Evolutionary conservation across 2,329 filamentous ascomycete genomes (phyloP), one percentile per base, ranked within the genome.

Genomic region (Chrysoporthe puriensis): DNA sequence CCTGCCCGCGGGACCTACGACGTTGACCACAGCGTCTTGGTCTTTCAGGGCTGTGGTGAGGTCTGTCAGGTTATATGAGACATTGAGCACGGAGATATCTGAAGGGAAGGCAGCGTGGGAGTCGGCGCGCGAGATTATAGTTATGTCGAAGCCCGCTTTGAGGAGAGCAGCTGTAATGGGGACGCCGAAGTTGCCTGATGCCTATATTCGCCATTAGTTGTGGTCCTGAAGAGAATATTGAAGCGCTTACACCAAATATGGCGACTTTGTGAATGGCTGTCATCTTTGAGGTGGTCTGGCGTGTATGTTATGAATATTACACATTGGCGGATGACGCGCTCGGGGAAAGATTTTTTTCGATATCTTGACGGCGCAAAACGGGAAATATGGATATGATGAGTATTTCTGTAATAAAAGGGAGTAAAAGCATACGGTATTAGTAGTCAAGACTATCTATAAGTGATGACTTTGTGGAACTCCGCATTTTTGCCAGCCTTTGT

Each of bases 231-330:
- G 6, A 18, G 56, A 16, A 3, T 1, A 40, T 40, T 9, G 34
- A 58, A 13, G n/a, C n/a, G 69, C 71, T 59, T 66, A 74, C 79
- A 63, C 81, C 80, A 42, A 76, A 74, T 9, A 82, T 59, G 14
- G 76, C 76, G 54, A 82, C 74, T 70, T 78, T 82, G 69, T 78
- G 78, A 67, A 80, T 73, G 32, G 71, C 16, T 36, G 66, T 36
- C 67, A 69, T 69, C 13, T 1, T 54, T 4, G 6, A 34, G 26
- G 14, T 54, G 26, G 48, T 52, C 48, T 52, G 13, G 26, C 21
- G 50, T 14, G 21, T 34, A 54, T 59, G 14, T 46, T 18, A 6
- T 46, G 14, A 46, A 16, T 46, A 16, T 46, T 16, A 2, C 7
- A 48, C n/a, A 48, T n/a, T n/a, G 46, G 18, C n/a, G 7, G 6